phyloP scores from a whole-genome alignment of 1,139 yeast species.

The Debaryomyces robertsiae region DNA sequence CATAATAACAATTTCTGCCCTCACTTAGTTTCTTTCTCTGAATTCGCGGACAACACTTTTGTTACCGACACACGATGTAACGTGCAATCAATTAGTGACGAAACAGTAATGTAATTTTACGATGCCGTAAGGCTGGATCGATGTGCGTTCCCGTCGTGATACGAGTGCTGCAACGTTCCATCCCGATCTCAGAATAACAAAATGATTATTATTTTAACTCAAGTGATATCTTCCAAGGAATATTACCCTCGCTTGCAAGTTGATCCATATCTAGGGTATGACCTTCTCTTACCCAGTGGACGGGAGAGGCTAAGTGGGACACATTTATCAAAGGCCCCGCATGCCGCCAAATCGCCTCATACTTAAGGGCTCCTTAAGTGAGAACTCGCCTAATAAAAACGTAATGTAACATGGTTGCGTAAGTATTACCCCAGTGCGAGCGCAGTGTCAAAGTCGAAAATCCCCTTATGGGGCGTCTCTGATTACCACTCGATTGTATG shows the following conservation, averaged over 20 bases:
- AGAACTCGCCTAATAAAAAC: background rate
- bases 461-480: background rate
- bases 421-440: conserved; percentile 9
- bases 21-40: no score
- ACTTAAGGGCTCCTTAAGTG: conserved; percentile 1
- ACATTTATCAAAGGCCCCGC: background rate
- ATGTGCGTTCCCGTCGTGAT: background rate
- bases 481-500: no score
- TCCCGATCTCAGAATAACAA: no score
- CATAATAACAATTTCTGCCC: background rate
- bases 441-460: conserved; percentile 1
- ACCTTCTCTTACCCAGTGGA: no score
- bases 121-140: background rate
- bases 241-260: no score
- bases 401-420: conserved; percentile 10
- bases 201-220: no score
- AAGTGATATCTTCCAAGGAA: no score
- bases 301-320: background rate
- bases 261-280: no score
- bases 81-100: background rate
- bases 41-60: no score
- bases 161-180: background rate
- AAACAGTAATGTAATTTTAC: background rate
- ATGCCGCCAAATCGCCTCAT: background rate
- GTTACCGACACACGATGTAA: conserved; percentile 1